Base-by-base conservation (phyloP, 225 moss, liverwort and hornwort genomes). In the Bryoerythrophyllum caledonicum region DNA sequence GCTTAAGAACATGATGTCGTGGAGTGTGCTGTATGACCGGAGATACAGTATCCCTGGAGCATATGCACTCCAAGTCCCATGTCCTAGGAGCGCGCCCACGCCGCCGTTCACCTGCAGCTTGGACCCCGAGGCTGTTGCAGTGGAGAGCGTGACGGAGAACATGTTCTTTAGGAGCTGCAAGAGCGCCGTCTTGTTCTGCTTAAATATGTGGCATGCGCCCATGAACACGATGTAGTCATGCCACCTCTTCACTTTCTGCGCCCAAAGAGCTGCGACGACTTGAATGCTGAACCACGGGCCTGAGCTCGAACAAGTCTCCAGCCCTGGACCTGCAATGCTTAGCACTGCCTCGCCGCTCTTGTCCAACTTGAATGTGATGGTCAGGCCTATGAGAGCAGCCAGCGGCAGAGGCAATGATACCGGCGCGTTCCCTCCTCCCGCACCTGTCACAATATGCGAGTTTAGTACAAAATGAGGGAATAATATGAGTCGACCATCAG, bases 201-300 rank as follows among this genome's bases (percentile, higher is more conserved):
- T 93, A 79, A 99, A 99, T 10, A 92, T 65, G 5, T 90, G 86
- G 52, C 72, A 74, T 28, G 93, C 78, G 20, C 89, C 86, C 73
- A 85, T 78, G 46, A 83, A 91, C 3, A 99, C 85, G 10, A 95
- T 92, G 80, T 86, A 93, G 49, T 95, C 91, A 41, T 95, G 97
- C 93, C 93, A 94, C 55, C 86, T 86, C 44, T 84, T 85, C 19
- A 91, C 93, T 77, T 99, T 99, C 71, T 95, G 93, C 32, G 97
- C 84, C 97, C 95, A 95, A 51, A 99, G 75, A 12, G 97, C 97
- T 32, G 91, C 89, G 48, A 91, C 86, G 4, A 99, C 93, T 68
- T 95, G 91, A 91, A 92, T 93, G 75, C 94, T 93, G 60, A 90
- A 90, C 93, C 95, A 99, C 30, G 93, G 94, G 32, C 93, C 94